Evolutionary conservation across 768 basidiomycete species (phyloP).

Genomic region (Dentipellis sp.): DNA sequence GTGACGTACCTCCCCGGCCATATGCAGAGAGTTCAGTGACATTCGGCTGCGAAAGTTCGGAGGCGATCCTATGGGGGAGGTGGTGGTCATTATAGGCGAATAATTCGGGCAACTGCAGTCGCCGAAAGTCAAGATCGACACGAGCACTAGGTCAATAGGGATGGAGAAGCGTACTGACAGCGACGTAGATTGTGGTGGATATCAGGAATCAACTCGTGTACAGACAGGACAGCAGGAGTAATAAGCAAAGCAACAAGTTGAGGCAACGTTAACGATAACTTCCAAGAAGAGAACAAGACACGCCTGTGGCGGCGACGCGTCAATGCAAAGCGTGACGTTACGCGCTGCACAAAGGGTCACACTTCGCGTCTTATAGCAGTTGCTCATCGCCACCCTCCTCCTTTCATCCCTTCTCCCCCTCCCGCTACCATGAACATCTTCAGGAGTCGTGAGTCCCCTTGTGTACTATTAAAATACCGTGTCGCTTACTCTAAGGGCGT

Average conservation of each 20-base stretch:
- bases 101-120: too few relatives aligned
- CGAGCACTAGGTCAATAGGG: too few relatives aligned
- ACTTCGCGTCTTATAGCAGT: constrained; percentile 4
- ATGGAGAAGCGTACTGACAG: too few relatives aligned
- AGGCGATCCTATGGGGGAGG: constrained; percentile 5
- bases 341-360: constrained; percentile 10
- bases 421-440: constrained; percentile 70
- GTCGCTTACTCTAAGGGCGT: background rate
- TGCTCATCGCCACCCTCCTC: constrained; percentile 15
- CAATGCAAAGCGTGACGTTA: constrained; percentile 4
- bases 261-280: background rate
- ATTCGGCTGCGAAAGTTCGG: background rate
- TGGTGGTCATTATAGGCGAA: background rate
- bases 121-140: too few relatives aligned
- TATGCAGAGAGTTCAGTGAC: background rate
- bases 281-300: background rate
- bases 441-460: constrained; percentile 53
- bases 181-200: too few relatives aligned
- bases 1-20: background rate
- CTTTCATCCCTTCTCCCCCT: constrained; percentile 6
- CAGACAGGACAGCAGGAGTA: background rate
- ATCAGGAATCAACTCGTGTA: too few relatives aligned
- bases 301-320: constrained; percentile 1
- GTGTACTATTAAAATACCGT: background rate
- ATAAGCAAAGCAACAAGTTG: background rate